A percentile compares a stretch with the other conserved stretches of the same genome.
These are phyloP conservation scores for Candida dendrica DNA, from an alignment of 805 yeast genomes.

Conservation along the genomic window DNA sequence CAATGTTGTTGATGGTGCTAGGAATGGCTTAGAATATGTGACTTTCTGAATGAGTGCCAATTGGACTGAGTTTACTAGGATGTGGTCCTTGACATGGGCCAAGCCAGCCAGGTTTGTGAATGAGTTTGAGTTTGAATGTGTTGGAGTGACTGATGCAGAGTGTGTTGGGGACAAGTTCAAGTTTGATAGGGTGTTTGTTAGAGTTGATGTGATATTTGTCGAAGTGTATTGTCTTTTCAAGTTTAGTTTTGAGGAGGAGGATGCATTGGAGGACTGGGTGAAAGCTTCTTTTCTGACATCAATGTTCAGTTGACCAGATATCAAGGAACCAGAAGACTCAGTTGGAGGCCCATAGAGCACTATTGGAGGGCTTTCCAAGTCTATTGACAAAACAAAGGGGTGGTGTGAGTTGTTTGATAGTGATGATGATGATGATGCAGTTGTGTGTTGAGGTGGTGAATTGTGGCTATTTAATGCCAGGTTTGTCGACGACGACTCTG, in stretches of 20 bases:
- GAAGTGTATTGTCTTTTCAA: slow-evolving; percentile 12
- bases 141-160: slow-evolving; percentile 15
- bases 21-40: slow-evolving; percentile 57
- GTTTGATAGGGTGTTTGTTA: slow-evolving; percentile 15
- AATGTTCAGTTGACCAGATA: slow-evolving; percentile 71
- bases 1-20: slow-evolving; percentile 42
- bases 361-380: slow-evolving; percentile 87
- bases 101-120: slow-evolving; percentile 20
- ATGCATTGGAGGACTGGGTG: slow-evolving; percentile 4
- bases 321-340: slow-evolving; percentile 78
- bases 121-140: slow-evolving; percentile 14
- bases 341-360: slow-evolving; percentile 72
- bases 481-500: slow-evolving; percentile 1
- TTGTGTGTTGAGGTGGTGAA: neutral
- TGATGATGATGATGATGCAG: too few relatives aligned
- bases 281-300: slow-evolving; percentile 33
- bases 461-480: slow-evolving; percentile 1
- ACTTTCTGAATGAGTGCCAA: slow-evolving; percentile 69
- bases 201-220: slow-evolving; percentile 19
- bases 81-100: slow-evolving; percentile 30
- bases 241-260: slow-evolving; percentile 10
- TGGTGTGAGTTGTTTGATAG: slow-evolving; percentile 17
- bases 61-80: slow-evolving; percentile 50
- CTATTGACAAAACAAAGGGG: slow-evolving; percentile 45
- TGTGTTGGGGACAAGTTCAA: slow-evolving; percentile 13